Conservation (phyloP, 805 yeast species). For the Pichia occidentalis region DNA sequence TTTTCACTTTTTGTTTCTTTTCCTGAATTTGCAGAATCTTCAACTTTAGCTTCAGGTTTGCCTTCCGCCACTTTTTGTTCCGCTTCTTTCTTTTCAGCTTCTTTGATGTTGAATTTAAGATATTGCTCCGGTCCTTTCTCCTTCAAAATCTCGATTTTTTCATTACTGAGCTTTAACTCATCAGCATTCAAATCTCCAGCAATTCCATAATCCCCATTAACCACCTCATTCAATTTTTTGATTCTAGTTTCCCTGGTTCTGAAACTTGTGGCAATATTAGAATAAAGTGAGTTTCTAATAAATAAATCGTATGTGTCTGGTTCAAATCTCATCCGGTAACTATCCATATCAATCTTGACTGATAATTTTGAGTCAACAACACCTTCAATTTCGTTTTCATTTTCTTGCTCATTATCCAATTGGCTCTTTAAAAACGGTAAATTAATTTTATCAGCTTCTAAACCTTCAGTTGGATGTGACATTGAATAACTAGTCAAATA, state of each 20-base stretch:
- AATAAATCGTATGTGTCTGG: constrained; percentile 74
- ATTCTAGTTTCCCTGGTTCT: constrained; percentile 15
- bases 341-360: constrained; percentile 71
- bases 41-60: constrained; percentile 2
- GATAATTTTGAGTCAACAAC: constrained; percentile 61
- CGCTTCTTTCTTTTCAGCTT: constrained; percentile 15
- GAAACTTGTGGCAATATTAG: constrained; percentile 12
- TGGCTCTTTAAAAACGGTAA: constrained; percentile 70
- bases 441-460: constrained; percentile 65
- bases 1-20: too few species aligned
- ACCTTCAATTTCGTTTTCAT: constrained; percentile 46
- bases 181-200: constrained; percentile 36
- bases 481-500: constrained; percentile 87
- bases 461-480: constrained; percentile 97
- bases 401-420: constrained; percentile 42
- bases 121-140: constrained; percentile 36
- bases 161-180: constrained; percentile 28
- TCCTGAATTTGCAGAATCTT: background rate
- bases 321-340: constrained; percentile 78
- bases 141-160: constrained; percentile 31
- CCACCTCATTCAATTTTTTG: constrained; percentile 30
- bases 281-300: constrained; percentile 50
- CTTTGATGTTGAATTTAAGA: constrained; percentile 10
- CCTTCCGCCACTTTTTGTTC: background rate
- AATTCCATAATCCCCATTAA: constrained; percentile 56